A percentile compares a stretch with the other conserved stretches of the same genome.
These are phyloP conservation scores for Santalum album DNA, from an alignment of 164 flowering plant genomes.

Conservation along the genomic window DNA sequence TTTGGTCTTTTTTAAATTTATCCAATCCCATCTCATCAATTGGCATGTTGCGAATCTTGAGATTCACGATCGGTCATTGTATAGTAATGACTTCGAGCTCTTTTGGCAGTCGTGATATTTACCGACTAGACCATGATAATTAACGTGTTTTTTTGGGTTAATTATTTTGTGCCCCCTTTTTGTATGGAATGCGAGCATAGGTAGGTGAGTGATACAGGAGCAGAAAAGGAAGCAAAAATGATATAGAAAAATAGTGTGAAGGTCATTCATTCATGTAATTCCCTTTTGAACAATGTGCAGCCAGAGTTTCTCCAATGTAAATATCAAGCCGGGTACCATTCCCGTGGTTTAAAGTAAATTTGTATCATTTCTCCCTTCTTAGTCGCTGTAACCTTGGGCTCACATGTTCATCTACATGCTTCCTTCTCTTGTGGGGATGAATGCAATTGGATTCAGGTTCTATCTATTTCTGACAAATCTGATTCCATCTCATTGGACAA, in stretches of 20 bases:
- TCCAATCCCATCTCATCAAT: slow-evolving; percentile 78
- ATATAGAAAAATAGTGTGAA: neutral
- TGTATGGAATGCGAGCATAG: slow-evolving; percentile 9
- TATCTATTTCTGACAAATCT: no score
- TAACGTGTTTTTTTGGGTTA: no score
- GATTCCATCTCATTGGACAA: no score
- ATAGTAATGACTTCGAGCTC: slow-evolving; percentile 68
- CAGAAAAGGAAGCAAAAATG: slow-evolving; percentile 1
- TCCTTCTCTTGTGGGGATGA: no score
- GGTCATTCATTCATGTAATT: slow-evolving; percentile 12
- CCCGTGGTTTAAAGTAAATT: no score
- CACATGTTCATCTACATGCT: no score
- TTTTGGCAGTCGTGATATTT: slow-evolving; percentile 84
- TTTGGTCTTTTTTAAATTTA: slow-evolving; percentile 75
- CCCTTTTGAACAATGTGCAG: slow-evolving; percentile 8
- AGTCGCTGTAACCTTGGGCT: no score
- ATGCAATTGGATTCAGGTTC: no score
- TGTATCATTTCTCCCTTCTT: no score
- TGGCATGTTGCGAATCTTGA: slow-evolving; percentile 98
- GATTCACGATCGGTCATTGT: slow-evolving; percentile 96
- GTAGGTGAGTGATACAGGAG: slow-evolving; percentile 14
- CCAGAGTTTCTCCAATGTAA: slow-evolving; percentile 6
- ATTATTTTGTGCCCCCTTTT: no score
- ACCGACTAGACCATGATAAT: slow-evolving; percentile 1
- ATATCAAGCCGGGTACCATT: slow-evolving; percentile 1